Evolutionary conservation across 306 rosid species (phyloP).

Genomic region (Carpinus fangiana): DNA sequence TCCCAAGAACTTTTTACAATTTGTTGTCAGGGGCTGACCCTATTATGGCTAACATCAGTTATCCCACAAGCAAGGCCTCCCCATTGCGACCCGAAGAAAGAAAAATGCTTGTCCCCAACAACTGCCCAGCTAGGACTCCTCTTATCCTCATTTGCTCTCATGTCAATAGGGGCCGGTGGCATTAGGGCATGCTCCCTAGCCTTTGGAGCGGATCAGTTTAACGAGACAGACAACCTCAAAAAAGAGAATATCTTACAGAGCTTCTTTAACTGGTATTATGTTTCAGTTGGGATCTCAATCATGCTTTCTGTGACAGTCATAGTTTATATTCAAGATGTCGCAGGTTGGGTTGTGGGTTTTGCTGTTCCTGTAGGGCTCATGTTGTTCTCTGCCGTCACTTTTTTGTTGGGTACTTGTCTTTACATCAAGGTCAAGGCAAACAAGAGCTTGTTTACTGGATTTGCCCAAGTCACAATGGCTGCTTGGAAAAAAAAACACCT

Average conservation of each 20-base stretch:
- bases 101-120: conserved; percentile 40
- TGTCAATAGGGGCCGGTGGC: conserved; percentile 80
- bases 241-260: conserved; percentile 48
- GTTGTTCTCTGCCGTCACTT: conserved; percentile 54
- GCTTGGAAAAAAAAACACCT: conserved; percentile 69
- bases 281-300: conserved; percentile 63
- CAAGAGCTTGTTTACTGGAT: conserved; percentile 51
- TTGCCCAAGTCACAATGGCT: conserved; percentile 52
- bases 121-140: conserved; percentile 46
- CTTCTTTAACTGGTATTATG: conserved; percentile 87
- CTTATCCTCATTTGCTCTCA: conserved; percentile 49
- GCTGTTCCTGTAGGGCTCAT: conserved; percentile 69
- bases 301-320: conserved; percentile 47
- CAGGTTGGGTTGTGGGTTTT: conserved; percentile 70
- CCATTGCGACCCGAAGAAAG: conserved; percentile 25
- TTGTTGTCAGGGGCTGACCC: conserved; percentile 48
- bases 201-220: conserved; percentile 70
- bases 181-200: conserved; percentile 76
- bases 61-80: conserved; percentile 68
- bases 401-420: conserved; percentile 57
- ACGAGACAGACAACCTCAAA: conserved; percentile 45
- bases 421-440: conserved; percentile 51
- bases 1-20: no score
- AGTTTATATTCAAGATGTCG: conserved; percentile 59
- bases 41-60: conserved; percentile 64